Evolutionary conservation across 2,329 filamentous ascomycete genomes (phyloP).

Genomic region (Ramichloridium luteum): DNA sequence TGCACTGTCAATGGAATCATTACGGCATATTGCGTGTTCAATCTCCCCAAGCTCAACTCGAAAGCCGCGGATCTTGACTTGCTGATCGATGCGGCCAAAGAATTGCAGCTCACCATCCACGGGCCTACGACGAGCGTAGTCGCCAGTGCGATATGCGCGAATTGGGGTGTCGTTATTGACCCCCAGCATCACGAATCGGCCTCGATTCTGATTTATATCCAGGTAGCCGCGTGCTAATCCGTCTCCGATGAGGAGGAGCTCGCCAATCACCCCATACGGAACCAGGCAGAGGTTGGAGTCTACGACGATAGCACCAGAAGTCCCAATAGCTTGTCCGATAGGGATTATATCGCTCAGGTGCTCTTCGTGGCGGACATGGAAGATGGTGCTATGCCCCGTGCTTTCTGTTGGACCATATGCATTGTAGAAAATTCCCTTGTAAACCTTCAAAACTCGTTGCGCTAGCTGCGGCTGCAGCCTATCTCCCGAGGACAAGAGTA

Average conservation of each 20-base stretch:
- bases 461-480: constrained; percentile 2
- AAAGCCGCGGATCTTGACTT: constrained; percentile 4
- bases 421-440: constrained; percentile 3
- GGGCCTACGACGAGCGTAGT: constrained; percentile 3
- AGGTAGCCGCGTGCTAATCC: constrained; percentile 6
- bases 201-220: too few relatives aligned
- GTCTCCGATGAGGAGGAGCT: constrained; percentile 5
- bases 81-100: constrained; percentile 2
- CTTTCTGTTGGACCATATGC: constrained; percentile 8
- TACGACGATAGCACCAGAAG: constrained; percentile 5
- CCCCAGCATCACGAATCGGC: constrained; percentile 3
- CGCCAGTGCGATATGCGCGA: constrained; percentile 5
- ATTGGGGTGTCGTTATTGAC: constrained; percentile 1
- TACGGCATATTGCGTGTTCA: constrained; percentile 4
- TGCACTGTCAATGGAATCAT: constrained; percentile 3
- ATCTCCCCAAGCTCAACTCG: constrained; percentile 1
- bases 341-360: constrained; percentile 2
- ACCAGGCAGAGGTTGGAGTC: constrained; percentile 4
- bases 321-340: constrained; percentile 3
- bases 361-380: constrained; percentile 1
- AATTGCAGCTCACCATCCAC: constrained; percentile 3
- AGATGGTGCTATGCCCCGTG: constrained; percentile 6
- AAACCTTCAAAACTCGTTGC: background rate
- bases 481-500: constrained; percentile 2
- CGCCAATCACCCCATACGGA: constrained; percentile 4